Base-by-base conservation (phyloP, 164 flowering plant species). In the Nymphaea thermarum region DNA sequence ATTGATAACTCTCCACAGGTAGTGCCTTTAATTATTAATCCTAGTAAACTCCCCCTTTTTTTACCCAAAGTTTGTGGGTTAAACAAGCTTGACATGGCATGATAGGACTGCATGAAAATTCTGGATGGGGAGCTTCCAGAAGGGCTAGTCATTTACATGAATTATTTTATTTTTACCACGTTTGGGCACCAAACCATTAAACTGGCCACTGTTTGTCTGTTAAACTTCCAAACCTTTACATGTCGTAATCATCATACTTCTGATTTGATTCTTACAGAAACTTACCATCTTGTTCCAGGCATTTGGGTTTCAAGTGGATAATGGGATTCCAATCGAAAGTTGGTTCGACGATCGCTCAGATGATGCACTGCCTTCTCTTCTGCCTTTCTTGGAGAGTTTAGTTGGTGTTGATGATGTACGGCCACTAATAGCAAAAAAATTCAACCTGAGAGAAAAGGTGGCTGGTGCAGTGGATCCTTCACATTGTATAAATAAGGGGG, bases 1-100 rank as follows among this genome's bases (percentile, higher is more conserved):
- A 68, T 95, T 41, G 99, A 92, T 71, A 95, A 95, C 76, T 90
- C 99, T 67, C 99, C 99, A 6, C 99, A 92, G 99, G 99, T 95
- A 82, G 66, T 7, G 36, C 36, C 36, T 25, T 25, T 25, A 25
- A 1, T 25, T 25, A 25, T 25, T 25, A 1, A 25, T 25, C 36
- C 36, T 25, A 25, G 36, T 25, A 25, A 25, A 25, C 36, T 25
- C 36, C 36, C 36, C 36, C 36, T 25, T 25, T 25, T 25, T 25
- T 25, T 25, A 25, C 36, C 36, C 36, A 25, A 25, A 25, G 36
- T 25, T 25, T 25, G 36, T 25, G 36, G 36, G 36, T 25, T 25
- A 25, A 25, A 1, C 36, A 25, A 25, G 36, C 36, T 25, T 25
- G 36, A 25, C 36, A 25, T 25, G 36, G 36, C 36, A 25, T 25